phyloP scores from a whole-genome alignment of 1,284 basidiomycete genomes.

The Heliocybe sulcata region DNA sequence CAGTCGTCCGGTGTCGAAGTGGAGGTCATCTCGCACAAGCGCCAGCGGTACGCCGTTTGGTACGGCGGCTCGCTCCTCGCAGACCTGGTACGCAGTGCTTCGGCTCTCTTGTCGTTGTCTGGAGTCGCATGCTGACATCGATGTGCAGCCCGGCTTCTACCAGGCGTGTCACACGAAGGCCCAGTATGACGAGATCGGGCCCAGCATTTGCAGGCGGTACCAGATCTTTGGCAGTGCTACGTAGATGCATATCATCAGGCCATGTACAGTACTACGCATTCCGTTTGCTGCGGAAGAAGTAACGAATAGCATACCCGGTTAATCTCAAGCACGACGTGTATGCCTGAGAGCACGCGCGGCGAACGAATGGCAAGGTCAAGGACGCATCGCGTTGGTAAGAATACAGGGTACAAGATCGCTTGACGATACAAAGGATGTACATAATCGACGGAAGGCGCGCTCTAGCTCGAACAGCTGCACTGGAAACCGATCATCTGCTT shows the following conservation, averaged over 20 bases:
- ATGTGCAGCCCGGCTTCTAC: conserved; percentile 86
- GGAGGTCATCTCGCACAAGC: conserved; percentile 97
- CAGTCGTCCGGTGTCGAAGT: conserved; percentile 93
- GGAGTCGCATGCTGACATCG: conserved; percentile 8
- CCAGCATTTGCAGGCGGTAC: conserved; percentile 92
- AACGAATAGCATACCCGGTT: not conserved
- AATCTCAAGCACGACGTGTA: too few species aligned
- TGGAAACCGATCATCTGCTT: conserved; percentile 82
- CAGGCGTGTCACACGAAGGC: conserved; percentile 96
- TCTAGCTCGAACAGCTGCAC: conserved; percentile 84
- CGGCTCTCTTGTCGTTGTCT: conserved; percentile 6
- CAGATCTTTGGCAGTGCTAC: conserved; percentile 91
- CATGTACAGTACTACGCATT: not conserved
- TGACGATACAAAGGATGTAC: not conserved
- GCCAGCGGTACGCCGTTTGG: conserved; percentile 98
- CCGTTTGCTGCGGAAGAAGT: not conserved
- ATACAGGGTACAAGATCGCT: too few species aligned
- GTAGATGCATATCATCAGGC: conserved; percentile 24
- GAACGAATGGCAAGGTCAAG: too few species aligned
- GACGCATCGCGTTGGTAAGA: too few species aligned
- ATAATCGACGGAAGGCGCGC: not conserved
- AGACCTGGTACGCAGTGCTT: conserved; percentile 64
- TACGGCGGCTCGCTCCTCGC: conserved; percentile 95
- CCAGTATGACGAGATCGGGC: conserved; percentile 96
- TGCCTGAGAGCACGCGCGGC: too few species aligned